Base-by-base conservation (phyloP, 176 grass and related monocot genomes). In the Carex scoparia region DNA sequence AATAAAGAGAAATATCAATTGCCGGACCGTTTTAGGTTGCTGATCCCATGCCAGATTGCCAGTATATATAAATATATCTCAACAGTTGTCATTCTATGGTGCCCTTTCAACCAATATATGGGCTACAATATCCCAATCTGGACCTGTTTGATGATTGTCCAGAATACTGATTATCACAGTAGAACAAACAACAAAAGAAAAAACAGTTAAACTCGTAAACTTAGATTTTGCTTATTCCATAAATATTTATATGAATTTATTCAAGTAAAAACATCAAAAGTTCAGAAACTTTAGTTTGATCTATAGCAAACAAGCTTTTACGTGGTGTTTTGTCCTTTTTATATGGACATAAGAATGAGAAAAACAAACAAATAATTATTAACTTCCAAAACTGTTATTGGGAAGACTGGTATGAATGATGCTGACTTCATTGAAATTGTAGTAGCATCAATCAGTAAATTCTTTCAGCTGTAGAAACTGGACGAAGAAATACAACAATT, bases 401-500 rank as follows among this genome's bases (percentile, higher is more conserved):
- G 44, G 15, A 74, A 4, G 15, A 51, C 42, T 27, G 44, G 51
- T 35, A 78, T 32, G 54, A 18, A 77, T 60, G 56, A 53, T 0
- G 35, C 27, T 87, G 33, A 13, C 10, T 61, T 10, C n/a, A 71
- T 33, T 8, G 53, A 58, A 8, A 46, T 33, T 79, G 28, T 35
- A 33, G 28, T 37, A 57, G 23, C 51, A 35, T 89, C 44, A 4
- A 46, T 46, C 84, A 98, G 80, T 94, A 95, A 64, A 98, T 91
- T 84, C 96, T 87, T 81, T 95, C 90, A 15, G 93, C 88, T n/a
- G 93, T 94, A 48, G 91, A 92, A 69, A 95, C 93, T 0, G 91
- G 88, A 37, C 85, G 93, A 92, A 98, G 93, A 85, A 98, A 98
- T 16, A 98, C 87, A 48, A 95, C 89, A 56, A 98, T 94, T 64